phyloP scores from a whole-genome alignment of 768 basidiomycete species.

The Daedaleopsis sinensis region DNA sequence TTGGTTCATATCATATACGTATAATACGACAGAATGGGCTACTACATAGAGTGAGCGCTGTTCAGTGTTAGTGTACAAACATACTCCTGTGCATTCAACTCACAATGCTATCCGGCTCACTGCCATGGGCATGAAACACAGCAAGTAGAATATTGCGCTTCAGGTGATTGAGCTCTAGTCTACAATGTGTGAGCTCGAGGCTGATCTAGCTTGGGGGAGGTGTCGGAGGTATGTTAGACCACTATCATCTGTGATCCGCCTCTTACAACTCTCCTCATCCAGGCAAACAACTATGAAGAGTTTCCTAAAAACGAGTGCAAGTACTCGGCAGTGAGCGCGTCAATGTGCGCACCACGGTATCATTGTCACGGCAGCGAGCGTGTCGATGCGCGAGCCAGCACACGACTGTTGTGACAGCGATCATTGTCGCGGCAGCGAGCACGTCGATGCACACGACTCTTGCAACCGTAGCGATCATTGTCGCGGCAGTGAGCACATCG shows the following conservation, averaged over 20 bases:
- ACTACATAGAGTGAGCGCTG: constrained; percentile 99
- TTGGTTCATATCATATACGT: constrained; percentile 95
- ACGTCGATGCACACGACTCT: too few relatives aligned
- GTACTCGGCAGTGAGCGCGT: too few relatives aligned
- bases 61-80: constrained; percentile 74
- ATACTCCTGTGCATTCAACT: not conserved
- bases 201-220: constrained; percentile 89
- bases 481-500: too few relatives aligned
- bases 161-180: constrained; percentile 99
- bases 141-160: constrained; percentile 86
- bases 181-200: constrained; percentile 97
- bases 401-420: too few relatives aligned
- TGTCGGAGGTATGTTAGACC: constrained; percentile 69
- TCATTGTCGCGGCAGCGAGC: too few relatives aligned
- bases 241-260: not conserved
- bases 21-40: constrained; percentile 98
- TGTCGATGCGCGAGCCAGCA: too few relatives aligned
- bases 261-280: not conserved
- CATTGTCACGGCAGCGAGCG: too few relatives aligned
- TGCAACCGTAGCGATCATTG: too few relatives aligned
- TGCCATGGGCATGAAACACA: constrained; percentile 95
- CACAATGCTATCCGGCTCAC: constrained; percentile 62
- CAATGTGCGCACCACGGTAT: too few relatives aligned
- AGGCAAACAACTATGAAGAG: constrained; percentile 93
- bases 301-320: constrained; percentile 82